Percentiles rank a stretch among this genome's conserved stretches.
Evolutionary conservation across 1,284 basidiomycete species (phyloP).

Genomic region (Takashimella koratensis): DNA sequence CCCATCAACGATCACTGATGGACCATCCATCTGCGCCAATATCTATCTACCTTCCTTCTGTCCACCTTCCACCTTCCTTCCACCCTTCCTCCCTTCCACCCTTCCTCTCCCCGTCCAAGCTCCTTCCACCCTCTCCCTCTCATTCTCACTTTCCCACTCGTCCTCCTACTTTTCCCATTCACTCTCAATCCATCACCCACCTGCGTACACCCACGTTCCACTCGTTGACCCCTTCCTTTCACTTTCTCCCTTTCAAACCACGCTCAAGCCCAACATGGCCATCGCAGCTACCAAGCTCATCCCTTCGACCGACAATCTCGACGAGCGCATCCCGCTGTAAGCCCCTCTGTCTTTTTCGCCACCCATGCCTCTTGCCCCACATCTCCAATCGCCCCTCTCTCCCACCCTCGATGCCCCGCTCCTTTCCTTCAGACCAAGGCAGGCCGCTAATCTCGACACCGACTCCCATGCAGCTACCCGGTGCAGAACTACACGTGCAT

Average conservation of each 20-base stretch:
- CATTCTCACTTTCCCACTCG: not conserved
- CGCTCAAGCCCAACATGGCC: not conserved
- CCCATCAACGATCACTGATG: too few relatives aligned
- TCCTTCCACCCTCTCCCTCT: not conserved
- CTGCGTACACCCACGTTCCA: too few relatives aligned
- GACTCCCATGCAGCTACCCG: slow-evolving; percentile 1
- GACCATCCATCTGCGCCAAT: too few relatives aligned
- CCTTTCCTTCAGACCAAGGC: not conserved
- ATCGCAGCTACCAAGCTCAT: not conserved
- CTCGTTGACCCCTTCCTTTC: too few relatives aligned
- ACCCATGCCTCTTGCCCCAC: not conserved
- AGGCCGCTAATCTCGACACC: not conserved
- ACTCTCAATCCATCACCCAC: too few relatives aligned
- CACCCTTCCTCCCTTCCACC: not conserved
- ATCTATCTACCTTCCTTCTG: too few relatives aligned
- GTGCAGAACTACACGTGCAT: slow-evolving; percentile 17
- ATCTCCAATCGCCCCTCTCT: not conserved
- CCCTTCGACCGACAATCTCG: not conserved
- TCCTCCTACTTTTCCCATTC: too few relatives aligned
- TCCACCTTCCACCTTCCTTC: not conserved
- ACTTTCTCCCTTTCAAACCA: too few relatives aligned
- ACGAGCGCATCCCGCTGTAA: not conserved
- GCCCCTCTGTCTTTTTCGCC: not conserved
- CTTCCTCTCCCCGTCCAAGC: not conserved
- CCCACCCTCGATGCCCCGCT: not conserved